These are phyloP conservation scores for Rhizophagus clarus DNA, from an alignment of 192 early-diverging fungal genomes.

Conservation along the genomic window DNA sequence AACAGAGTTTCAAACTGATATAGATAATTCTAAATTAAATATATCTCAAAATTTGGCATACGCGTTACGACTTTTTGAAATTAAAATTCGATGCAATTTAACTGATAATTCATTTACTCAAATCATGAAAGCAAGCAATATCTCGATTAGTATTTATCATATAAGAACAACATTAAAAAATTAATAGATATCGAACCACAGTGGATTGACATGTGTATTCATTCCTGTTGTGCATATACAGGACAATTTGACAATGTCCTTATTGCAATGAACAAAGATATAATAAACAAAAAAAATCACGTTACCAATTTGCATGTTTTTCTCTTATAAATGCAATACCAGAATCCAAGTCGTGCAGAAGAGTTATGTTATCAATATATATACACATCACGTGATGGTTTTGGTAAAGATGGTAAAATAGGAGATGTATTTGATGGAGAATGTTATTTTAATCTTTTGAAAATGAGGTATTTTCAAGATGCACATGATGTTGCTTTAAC, in stretches of 20 bases:
- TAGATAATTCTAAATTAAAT: background rate
- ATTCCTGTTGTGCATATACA: background rate
- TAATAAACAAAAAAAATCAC: background rate
- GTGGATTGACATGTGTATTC: conserved; percentile 10
- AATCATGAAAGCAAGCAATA: background rate
- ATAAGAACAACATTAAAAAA: background rate
- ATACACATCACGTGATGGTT: background rate
- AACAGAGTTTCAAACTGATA: no score
- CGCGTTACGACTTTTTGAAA: background rate
- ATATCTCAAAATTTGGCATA: background rate
- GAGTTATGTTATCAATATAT: background rate
- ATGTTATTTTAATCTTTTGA: background rate
- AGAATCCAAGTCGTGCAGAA: background rate
- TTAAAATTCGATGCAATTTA: conserved; percentile 2
- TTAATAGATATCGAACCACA: background rate
- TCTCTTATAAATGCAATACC: background rate
- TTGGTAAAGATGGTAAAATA: background rate
- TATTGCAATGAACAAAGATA: background rate
- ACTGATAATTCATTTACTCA: conserved; percentile 2
- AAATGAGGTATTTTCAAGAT: background rate
- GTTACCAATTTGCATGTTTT: background rate
- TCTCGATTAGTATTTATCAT: background rate
- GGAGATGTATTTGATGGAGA: conserved; percentile 7
- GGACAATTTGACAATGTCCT: background rate
- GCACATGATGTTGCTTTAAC: conserved; percentile 1